These are phyloP conservation scores for Colletotrichum kahawae DNA, from an alignment of 2,329 filamentous ascomycete genomes.

Conservation along the genomic window DNA sequence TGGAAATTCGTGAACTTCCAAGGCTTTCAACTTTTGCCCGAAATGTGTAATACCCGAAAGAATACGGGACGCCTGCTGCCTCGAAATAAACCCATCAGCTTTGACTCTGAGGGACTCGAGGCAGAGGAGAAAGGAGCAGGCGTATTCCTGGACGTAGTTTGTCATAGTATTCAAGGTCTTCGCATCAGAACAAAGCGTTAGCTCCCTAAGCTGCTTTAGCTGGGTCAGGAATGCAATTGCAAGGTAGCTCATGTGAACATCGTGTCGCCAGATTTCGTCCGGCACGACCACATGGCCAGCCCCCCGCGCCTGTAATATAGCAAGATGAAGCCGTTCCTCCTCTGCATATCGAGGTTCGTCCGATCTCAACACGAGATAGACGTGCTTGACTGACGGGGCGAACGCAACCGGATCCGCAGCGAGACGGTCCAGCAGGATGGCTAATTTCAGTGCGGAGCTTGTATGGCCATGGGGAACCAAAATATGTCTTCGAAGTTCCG, in stretches of 20 bases:
- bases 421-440: neutral
- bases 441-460: neutral
- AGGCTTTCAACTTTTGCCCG: no score
- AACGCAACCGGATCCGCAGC: neutral
- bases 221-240: neutral
- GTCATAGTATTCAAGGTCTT: accelerated
- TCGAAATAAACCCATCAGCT: no score
- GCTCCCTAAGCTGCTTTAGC: neutral
- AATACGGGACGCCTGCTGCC: accelerated
- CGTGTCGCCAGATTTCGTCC: neutral
- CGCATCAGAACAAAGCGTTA: accelerated
- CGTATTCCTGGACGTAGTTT: accelerated
- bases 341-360: no score
- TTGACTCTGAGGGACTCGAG: neutral
- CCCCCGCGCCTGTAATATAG: neutral
- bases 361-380: no score
- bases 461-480: no score
- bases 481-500: neutral
- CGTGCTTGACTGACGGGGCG: neutral
- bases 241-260: no score
- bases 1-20: no score
- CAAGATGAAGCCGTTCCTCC: neutral
- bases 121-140: neutral
- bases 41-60: neutral
- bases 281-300: neutral